phyloP scores from a whole-genome alignment of 768 basidiomycete genomes.

The Russula sp. region DNA sequence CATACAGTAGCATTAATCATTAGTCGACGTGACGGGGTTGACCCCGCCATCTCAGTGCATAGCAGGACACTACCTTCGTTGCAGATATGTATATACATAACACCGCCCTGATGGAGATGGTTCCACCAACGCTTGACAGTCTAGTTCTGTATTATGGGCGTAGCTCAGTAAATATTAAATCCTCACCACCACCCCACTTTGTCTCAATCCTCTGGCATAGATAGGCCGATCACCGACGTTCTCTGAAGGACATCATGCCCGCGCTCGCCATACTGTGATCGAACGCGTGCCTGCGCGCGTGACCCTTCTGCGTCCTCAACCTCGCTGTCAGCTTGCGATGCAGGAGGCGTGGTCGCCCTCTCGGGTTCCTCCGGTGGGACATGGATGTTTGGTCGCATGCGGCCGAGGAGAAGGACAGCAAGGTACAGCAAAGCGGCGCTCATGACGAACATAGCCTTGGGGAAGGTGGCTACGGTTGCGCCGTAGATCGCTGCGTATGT shows the following conservation, averaged over 20 bases:
- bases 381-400: constrained; percentile 23
- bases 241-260: background rate
- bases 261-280: background rate
- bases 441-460: constrained; percentile 23
- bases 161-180: background rate
- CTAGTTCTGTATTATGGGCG: background rate
- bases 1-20: background rate
- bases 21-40: background rate
- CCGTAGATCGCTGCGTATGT: constrained; percentile 23
- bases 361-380: constrained; percentile 12
- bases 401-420: constrained; percentile 15
- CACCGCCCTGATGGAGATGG: background rate
- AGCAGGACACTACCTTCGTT: background rate
- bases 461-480: constrained; percentile 19
- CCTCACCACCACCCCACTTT: background rate
- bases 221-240: background rate
- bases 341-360: background rate
- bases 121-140: background rate
- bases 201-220: constrained; percentile 12
- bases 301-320: background rate
- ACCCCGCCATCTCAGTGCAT: background rate
- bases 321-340: background rate
- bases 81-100: background rate
- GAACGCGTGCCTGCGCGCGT: background rate
- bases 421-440: constrained; percentile 21